Percentiles rank a stretch among this genome's conserved stretches.
Evolutionary conservation across 75 land plant genomes (phyloP).

Genomic region (Pinus tabuliformis): DNA sequence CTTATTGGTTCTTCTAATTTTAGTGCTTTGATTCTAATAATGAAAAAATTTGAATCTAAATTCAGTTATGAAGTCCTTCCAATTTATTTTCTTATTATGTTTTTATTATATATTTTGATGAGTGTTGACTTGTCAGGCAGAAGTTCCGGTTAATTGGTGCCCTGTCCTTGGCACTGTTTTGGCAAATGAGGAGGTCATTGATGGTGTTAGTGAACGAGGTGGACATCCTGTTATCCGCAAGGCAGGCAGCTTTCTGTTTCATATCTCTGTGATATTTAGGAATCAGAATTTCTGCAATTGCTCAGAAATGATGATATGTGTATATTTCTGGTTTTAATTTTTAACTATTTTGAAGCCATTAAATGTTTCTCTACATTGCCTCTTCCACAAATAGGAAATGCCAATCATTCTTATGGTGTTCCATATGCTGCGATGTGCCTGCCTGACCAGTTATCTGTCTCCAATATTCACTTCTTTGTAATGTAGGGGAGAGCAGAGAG

Average conservation of each 20-base stretch:
- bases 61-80: not conserved
- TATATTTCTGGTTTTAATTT: not conserved
- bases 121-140: conserved; percentile 59
- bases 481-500: no score
- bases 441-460: no score
- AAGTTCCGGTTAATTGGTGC: conserved; percentile 97
- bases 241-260: conserved; percentile 22
- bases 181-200: conserved; percentile 93
- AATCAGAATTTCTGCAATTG: not conserved
- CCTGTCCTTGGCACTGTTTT: conserved; percentile 96
- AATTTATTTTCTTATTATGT: not conserved
- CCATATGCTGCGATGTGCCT: no score
- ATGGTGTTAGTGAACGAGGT: conserved; percentile 96
- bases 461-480: no score
- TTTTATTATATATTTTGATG: conserved; percentile 3
- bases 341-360: not conserved
- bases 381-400: no score
- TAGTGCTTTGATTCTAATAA: not conserved
- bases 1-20: not conserved
- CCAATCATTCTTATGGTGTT: no score
- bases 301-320: not conserved
- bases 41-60: not conserved
- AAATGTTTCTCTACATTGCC: no score
- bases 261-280: not conserved
- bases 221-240: conserved; percentile 93